phyloP scores from a whole-genome alignment of 2,329 filamentous ascomycete species.

The Trichoderma sp. region DNA sequence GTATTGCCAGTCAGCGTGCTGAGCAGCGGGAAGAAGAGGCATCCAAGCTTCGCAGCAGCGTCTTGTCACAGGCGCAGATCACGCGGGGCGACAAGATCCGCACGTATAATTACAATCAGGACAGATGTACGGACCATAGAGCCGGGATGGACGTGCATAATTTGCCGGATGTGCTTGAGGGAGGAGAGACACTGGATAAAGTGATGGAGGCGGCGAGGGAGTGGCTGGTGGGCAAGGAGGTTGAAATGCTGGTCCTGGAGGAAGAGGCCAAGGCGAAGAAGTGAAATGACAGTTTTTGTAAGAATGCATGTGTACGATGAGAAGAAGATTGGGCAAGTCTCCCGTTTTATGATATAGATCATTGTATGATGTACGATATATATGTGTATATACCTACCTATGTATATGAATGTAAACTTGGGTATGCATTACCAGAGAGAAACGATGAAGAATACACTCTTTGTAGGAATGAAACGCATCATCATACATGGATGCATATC shows the following conservation, averaged over 20 bases:
- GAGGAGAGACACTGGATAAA: constrained; percentile 68
- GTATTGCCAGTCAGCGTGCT: constrained; percentile 75
- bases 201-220: constrained; percentile 76
- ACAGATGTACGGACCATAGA: constrained; percentile 86
- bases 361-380: not conserved
- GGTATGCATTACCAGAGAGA: not conserved
- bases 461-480: not conserved
- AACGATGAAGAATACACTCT: not conserved
- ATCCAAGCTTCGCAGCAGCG: constrained; percentile 71
- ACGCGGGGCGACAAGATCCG: constrained; percentile 91
- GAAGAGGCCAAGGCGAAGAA: constrained; percentile 46
- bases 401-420: not conserved
- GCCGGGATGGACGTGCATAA: constrained; percentile 79
- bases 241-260: constrained; percentile 69
- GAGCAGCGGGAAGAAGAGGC: constrained; percentile 85
- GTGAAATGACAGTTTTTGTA: not conserved
- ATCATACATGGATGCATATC: not conserved
- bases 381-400: not conserved
- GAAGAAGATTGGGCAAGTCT: not conserved
- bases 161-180: constrained; percentile 75
- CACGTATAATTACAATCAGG: constrained; percentile 78
- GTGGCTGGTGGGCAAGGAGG: constrained; percentile 75
- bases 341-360: not conserved
- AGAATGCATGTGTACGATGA: not conserved
- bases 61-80: constrained; percentile 77